phyloP scores from a whole-genome alignment of 2,329 filamentous ascomycete species.

The Proliferodiscus dingleyae region DNA sequence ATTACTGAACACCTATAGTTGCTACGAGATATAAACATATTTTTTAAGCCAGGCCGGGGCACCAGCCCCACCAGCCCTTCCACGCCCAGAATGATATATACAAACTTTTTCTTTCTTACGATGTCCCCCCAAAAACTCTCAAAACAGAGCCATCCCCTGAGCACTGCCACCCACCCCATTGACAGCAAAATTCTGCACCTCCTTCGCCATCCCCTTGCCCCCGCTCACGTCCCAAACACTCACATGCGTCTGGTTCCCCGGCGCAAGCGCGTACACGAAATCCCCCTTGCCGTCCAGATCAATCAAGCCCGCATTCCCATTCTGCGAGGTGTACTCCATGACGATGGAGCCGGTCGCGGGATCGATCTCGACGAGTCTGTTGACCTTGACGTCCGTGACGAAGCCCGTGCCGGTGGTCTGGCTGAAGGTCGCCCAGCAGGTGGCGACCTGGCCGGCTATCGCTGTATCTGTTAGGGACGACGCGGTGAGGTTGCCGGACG shows the following conservation, averaged over 20 bases:
- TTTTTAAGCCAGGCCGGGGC: too few species aligned
- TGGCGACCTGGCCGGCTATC: constrained; percentile 49
- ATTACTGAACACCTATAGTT: too few species aligned
- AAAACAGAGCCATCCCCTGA: constrained; percentile 33
- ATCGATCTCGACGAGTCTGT: constrained; percentile 54
- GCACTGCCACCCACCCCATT: constrained; percentile 29
- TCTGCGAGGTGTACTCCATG: constrained; percentile 37
- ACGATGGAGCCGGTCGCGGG: constrained; percentile 44
- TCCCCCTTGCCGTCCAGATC: constrained; percentile 48
- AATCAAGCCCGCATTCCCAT: constrained; percentile 48
- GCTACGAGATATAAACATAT: too few species aligned
- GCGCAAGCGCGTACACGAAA: constrained; percentile 51
- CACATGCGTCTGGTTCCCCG: constrained; percentile 27
- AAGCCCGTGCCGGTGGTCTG: constrained; percentile 46
- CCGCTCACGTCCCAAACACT: constrained; percentile 37
- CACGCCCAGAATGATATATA: not conserved
- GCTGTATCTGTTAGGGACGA: constrained; percentile 30
- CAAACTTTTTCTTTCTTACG: not conserved
- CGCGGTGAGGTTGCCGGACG: constrained; percentile 41
- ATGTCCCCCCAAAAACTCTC: not conserved
- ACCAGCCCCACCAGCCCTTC: not conserved
- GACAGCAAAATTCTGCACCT: constrained; percentile 35
- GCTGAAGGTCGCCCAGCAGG: constrained; percentile 54
- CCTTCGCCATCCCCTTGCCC: constrained; percentile 27
- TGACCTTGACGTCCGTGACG: constrained; percentile 50